Evolutionary conservation across 2,329 filamentous ascomycete genomes (phyloP).

Genomic region (Sporothrix variecibatus): DNA sequence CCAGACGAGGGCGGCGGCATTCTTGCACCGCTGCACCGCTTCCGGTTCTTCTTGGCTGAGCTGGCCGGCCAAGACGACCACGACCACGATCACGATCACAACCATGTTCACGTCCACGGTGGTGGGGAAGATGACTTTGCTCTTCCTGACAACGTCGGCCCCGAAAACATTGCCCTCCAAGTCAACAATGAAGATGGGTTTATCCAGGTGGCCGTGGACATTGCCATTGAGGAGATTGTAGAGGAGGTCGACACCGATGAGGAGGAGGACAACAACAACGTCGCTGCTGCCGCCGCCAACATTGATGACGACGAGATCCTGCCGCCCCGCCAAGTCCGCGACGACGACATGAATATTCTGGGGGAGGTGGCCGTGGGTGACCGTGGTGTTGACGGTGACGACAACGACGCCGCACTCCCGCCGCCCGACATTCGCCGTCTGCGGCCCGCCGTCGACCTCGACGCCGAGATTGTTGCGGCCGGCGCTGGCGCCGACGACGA

Average conservation of each 20-base stretch:
- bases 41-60: not conserved
- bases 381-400: slow-evolving; percentile 23
- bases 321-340: not conserved
- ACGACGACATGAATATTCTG: not conserved
- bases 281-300: not conserved
- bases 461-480: slow-evolving; percentile 3
- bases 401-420: slow-evolving; percentile 29
- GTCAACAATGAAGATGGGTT: not conserved
- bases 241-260: not conserved
- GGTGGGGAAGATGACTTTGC: not conserved
- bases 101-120: not conserved
- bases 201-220: slow-evolving; percentile 27
- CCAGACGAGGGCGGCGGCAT: not conserved
- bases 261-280: not conserved
- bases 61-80: not conserved
- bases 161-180: not conserved
- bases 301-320: slow-evolving; percentile 5
- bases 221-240: slow-evolving; percentile 24
- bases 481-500: not conserved
- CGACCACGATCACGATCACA: not conserved
- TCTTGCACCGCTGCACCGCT: not conserved
- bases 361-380: slow-evolving; percentile 29
- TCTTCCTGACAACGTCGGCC: not conserved
- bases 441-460: not conserved
- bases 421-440: slow-evolving; percentile 6